A percentile compares a stretch with the other conserved stretches of the same genome.
These are phyloP conservation scores for Paramecium primaurelia DNA, from an alignment of 73 alveolate genomes.

Conservation along the genomic window DNA sequence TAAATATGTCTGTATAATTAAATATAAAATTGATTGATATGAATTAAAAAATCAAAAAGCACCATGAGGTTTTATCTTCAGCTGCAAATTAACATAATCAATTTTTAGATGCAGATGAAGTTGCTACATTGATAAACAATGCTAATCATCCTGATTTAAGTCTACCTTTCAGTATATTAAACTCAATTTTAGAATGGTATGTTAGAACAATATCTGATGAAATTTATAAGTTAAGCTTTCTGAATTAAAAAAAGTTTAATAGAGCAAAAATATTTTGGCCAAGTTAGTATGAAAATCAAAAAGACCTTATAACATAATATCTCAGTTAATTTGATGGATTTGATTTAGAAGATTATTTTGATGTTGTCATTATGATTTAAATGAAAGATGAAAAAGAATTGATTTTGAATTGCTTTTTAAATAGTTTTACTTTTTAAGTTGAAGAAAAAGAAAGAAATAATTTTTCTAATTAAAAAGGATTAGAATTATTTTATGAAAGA, in stretches of 20 bases:
- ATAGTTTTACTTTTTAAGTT: background rate
- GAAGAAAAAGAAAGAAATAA: background rate
- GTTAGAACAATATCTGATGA: background rate
- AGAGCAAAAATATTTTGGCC: slow-evolving; percentile 17
- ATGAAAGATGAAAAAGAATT: background rate
- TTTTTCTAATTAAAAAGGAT: background rate
- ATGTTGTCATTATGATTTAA: background rate
- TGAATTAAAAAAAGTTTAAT: background rate
- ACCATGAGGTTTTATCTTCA: background rate
- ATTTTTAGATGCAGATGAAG: background rate
- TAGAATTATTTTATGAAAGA: background rate
- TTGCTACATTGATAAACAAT: background rate
- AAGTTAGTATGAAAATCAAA: background rate
- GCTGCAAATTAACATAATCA: background rate
- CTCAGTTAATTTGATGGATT: background rate
- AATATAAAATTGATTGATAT: background rate
- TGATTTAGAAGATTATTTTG: slow-evolving; percentile 10
- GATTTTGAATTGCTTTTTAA: background rate
- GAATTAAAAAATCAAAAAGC: background rate
- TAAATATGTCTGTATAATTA: background rate
- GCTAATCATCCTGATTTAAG: background rate
- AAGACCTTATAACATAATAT: background rate
- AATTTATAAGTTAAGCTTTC: background rate
- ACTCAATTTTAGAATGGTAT: background rate
- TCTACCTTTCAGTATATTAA: background rate